Base-by-base conservation (phyloP, 805 yeast species). In the Wickerhamiella lipophila region DNA sequence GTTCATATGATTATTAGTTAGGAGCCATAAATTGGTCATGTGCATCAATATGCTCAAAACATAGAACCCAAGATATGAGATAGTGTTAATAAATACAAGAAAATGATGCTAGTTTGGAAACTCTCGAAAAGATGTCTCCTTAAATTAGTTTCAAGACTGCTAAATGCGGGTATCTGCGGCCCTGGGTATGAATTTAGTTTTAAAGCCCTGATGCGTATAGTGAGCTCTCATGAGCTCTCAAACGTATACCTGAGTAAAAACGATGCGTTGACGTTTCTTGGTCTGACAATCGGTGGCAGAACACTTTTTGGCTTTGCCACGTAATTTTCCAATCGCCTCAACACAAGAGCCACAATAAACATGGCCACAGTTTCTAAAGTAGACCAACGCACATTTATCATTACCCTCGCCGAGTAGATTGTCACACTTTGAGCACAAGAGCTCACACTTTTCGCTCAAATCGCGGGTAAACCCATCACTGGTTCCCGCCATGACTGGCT, bases 291-390 rank as follows among this genome's bases (percentile, higher is more conserved):
- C 50, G 5, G 13, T 15, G 16, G 38, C 48, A 13, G 35, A 25
- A 35, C 52, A 46, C 40, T 18, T 19, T 11, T 32, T 32, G 2
- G 19, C 12, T 34, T 34, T 44, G 25, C 40, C 40, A 12, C 32
- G 18, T 8, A 34, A 18, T 16, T 22, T 7, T 19, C 22, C 25
- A 29, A 34, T 16, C 25, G 13, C 34, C 12, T n/a, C 40, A 19
- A 81, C 82, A 64, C 96, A 86, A 38, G 89, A 64, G 1, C 95
- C 96, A 63, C 96, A 86, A 61, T 76, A 86, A 0, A 79, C 74
- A 66, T 86, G 96, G 0, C 95, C 95, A 68, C 96, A 86, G 35
- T 66, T 64, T 0, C 83, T 73, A 16, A 73, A 71, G 58, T 79
- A 86, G 1, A 81, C 73, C 52, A 35, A 43, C n/a, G 38, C 21